Evolutionary conservation across 2,329 filamentous ascomycete species (phyloP).

Genomic region (Ophiostoma pallidulum): DNA sequence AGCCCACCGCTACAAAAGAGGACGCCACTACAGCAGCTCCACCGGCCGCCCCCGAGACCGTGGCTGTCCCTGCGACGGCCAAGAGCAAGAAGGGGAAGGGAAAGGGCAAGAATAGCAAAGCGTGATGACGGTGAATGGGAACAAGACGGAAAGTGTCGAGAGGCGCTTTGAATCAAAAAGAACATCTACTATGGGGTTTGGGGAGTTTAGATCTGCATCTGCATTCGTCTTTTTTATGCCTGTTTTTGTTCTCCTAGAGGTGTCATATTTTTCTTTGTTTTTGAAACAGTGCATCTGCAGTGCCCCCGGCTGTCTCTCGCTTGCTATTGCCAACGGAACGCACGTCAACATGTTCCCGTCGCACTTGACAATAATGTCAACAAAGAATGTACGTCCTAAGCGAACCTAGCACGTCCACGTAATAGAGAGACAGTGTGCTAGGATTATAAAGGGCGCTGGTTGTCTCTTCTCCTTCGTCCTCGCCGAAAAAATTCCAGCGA

Average conservation of each 20-base stretch:
- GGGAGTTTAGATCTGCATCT: not conserved
- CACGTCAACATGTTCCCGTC: too few species aligned
- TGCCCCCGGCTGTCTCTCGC: not conserved
- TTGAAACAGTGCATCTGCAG: not conserved
- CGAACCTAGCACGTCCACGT: slow-evolving; percentile 47
- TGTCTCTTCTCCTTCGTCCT: slow-evolving; percentile 44
- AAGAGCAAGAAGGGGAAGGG: slow-evolving; percentile 24
- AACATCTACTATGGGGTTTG: not conserved
- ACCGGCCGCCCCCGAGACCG: not conserved
- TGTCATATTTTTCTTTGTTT: not conserved
- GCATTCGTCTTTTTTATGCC: not conserved
- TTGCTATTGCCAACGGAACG: too few species aligned
- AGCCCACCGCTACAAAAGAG: not conserved
- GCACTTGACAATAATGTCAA: not conserved
- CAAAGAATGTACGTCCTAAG: slow-evolving; percentile 47
- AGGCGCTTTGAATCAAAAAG: not conserved
- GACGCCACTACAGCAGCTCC: not conserved
- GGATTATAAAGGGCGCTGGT: slow-evolving; percentile 50
- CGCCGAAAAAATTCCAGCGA: slow-evolving; percentile 8
- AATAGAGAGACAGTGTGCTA: slow-evolving; percentile 24
- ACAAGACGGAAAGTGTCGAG: not conserved
- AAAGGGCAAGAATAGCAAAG: slow-evolving; percentile 25
- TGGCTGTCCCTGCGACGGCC: slow-evolving; percentile 16
- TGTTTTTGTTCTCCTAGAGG: not conserved
- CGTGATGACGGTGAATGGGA: slow-evolving; percentile 5